Conservation (phyloP, 495 filamentous ascomycete species). For the Aspergillus ellipticus region DNA sequence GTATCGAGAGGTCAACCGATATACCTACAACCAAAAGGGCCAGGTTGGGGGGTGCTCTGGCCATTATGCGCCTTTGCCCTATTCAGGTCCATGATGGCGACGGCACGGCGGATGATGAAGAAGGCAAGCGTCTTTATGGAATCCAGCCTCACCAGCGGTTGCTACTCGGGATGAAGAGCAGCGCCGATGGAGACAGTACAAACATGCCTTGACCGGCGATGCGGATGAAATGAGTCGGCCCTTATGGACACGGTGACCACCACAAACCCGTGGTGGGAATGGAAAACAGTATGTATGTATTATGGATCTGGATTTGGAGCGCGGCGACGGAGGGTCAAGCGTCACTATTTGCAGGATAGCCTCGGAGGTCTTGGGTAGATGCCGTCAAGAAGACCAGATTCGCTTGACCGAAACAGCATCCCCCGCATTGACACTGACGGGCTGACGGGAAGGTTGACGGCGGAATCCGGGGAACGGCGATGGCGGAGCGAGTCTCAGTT, state of each 20-base stretch:
- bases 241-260: not conserved
- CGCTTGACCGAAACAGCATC: conserved; percentile 6
- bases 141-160: conserved; percentile 8
- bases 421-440: conserved; percentile 16
- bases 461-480: conserved; percentile 22
- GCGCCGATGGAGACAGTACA: conserved; percentile 18
- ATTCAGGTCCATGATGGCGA: conserved; percentile 33
- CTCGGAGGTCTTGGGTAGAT: conserved; percentile 2
- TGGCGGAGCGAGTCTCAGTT: conserved; percentile 15
- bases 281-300: not conserved
- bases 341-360: not conserved
- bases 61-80: conserved; percentile 27
- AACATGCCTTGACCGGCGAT: conserved; percentile 32
- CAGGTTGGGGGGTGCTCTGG: conserved; percentile 30
- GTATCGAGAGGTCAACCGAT: not conserved
- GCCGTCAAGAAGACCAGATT: conserved; percentile 8
- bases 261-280: not conserved
- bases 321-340: not conserved
- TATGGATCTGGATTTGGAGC: not conserved
- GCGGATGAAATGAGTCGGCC: not conserved
- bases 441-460: conserved; percentile 13
- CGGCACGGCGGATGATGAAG: not conserved
- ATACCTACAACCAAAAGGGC: conserved; percentile 61
- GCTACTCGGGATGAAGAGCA: conserved; percentile 29
- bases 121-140: conserved; percentile 1